Evolutionary conservation across 192 early-diverging fungal genomes (phyloP), one percentile per base, ranked within the genome.

Genomic region (Podila verticillata): DNA sequence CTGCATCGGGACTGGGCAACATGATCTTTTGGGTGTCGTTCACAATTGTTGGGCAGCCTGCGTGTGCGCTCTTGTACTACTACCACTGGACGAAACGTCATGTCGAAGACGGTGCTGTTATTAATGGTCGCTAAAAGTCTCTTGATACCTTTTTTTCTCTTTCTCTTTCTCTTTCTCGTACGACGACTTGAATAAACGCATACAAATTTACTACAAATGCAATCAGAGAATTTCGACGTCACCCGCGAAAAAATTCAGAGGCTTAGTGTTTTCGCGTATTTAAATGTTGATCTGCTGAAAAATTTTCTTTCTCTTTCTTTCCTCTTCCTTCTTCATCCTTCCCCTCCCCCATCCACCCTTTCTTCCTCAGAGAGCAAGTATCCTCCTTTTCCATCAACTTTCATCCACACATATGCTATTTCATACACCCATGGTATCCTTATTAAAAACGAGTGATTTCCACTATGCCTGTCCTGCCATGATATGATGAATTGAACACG

Each of bases 11-110:
- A 6, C 73, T 93, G 35, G 93, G 93, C 59, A 95, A 95, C 61
- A 90, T 89, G 10, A 86, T 93, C 31, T 95, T 95, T 61, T 95
- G 93, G 93, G 87, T 95, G 35, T 90, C 88, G 9, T 95, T 95
- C 70, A 93, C 92, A 51, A 90, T 95, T 49, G 87, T 95, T 12
- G 93, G 93, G 22, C 93, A 94, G 82, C 93, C 93, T 22, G 87
- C 91, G 12, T 87, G 90, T 63, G 90, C 91, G 9, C 81, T 93
- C 12, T 78, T 91, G 70, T 94, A 94, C 73, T 94, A 92, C 73
- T 92, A 93, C 73, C 87, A 89, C 66, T 80, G 70, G 77, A 80
- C 75, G 0, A 80, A 80, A 59, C 69, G 39, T 34, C 22, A 60
- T 60, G 30, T 60, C 28, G 58, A 60, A 19, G 58, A 26, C 12